phyloP scores from a whole-genome alignment of 371 early-diverging fungal species.

The Nosema muscidifuracis region DNA sequence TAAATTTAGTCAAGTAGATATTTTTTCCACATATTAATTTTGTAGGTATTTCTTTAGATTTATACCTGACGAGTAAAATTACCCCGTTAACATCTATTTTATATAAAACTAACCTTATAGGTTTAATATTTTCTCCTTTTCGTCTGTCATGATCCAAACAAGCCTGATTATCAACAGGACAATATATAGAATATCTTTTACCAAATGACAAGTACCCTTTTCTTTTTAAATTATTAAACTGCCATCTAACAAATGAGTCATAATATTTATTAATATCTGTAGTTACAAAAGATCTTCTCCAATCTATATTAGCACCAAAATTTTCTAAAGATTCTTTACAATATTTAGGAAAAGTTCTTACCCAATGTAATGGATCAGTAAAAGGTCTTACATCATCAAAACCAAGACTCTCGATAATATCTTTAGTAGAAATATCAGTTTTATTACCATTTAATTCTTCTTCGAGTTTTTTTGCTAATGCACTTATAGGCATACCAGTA shows the following conservation, averaged over 20 bases:
- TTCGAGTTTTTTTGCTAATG: constrained; percentile 89
- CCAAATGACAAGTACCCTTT: constrained; percentile 84
- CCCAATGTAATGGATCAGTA: constrained; percentile 87
- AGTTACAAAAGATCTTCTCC: constrained; percentile 95
- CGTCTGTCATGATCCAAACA: constrained; percentile 99
- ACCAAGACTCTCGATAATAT: constrained; percentile 85
- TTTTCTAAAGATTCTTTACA: constrained; percentile 73
- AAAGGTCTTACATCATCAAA: constrained; percentile 87
- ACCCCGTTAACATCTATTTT: constrained; percentile 15
- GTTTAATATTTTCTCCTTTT: constrained; percentile 89
- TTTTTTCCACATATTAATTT: constrained; percentile 12
- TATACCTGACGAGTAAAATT: constrained; percentile 23
- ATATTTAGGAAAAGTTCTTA: constrained; percentile 83
- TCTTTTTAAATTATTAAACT: constrained; percentile 80
- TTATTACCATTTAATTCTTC: constrained; percentile 73
- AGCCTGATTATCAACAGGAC: constrained; percentile 87
- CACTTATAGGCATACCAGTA: constrained; percentile 99
- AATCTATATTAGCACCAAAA: constrained; percentile 85
- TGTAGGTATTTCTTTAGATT: background rate
- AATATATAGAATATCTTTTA: constrained; percentile 93
- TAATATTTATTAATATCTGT: constrained; percentile 97
- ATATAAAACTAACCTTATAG: constrained; percentile 76
- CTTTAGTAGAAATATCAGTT: constrained; percentile 74
- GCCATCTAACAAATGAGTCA: constrained; percentile 97
- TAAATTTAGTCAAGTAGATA: constrained; percentile 11